Evolutionary conservation across 2,329 filamentous ascomycete genomes (phyloP), one percentile per base, ranked within the genome.

Genomic region (Chrysosporium keratinophilum): DNA sequence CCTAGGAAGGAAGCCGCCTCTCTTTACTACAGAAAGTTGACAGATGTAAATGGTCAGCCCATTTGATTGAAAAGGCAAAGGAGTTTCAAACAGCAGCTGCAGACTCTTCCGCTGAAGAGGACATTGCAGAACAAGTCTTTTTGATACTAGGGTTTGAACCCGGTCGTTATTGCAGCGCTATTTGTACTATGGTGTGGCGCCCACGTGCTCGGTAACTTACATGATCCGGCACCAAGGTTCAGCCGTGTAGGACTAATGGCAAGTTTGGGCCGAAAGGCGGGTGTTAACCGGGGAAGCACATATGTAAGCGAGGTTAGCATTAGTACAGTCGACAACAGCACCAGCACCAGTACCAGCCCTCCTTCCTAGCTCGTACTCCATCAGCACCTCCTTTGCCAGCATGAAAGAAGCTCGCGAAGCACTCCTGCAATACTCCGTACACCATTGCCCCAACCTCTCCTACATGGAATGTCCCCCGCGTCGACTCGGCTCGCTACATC

Each of bases 301-400:
- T 43, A n/a, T n/a, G n/a, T n/a, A 45, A 45, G 40, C 41, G 41
- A 39, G 10, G 12, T 52, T 40, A 52, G 1, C 15, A 4, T 35
- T 11, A n/a, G n/a, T 17, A 3, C 17, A 49, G 5, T 12, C 23
- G 14, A n/a, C 31, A 7, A 4, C 23, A 20, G 23, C 42, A 12
- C 11, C 15, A 17, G 17, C n/a, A 17, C 7, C 12, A 31, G 10
- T 37, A 37, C 50, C 50, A 15, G 17, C 10, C 2, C 42, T 34
- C 2, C 50, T 7, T 4, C 19, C 41, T 33, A 53, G 53, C 7
- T 53, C 65, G 31, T 61, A 65, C 17, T 62, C 64, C 9, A 66
- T 67, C 2, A 67, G 69, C 0, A 70, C 66, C 9, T 63, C 63
- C 3, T 60, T 60, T 1, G 57, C 65, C 4, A 61, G 61, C 11